Evolutionary conservation across 257 asterid species (phyloP), one percentile per base, ranked within the genome.

Genomic region (Nicotiana undulata): DNA sequence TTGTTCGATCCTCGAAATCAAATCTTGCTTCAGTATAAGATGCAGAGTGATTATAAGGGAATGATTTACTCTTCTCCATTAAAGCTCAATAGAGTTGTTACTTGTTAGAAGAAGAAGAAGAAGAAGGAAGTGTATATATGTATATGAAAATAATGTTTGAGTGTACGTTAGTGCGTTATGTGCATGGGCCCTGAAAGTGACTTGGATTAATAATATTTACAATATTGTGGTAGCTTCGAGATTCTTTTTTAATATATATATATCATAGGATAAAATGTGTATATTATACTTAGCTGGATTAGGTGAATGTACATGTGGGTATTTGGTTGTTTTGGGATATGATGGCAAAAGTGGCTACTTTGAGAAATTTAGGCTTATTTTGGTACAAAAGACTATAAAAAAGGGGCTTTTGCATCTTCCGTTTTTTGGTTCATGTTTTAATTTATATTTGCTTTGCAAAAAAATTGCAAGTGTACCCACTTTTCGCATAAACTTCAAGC

Each of bases 11-110:
- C 79, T 92, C 98, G 56, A 92, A 93, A 85, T 88, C 92, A 51
- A 88, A 86, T 70, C 94, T 82, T 3, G 93, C 93, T 83, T 95
- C 97, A 0, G 90, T 90, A 31, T 92, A 92, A 9, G 95, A 93
- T 49, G 97, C 32, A 4, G 98, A 92, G 86, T 91, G 82, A 68
- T 90, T 26, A 26, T 26, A 90, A 80, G 99, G 94, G 84, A 91
- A 87, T 82, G 97, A 84, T 91, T 85, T 91, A 26, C 86, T 87
- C 87, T 90, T 93, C 76, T 92, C 98, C 97, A 95, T 95, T 65
- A 79, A 46, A 51, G 6, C 56, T 52, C 1, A 60, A 49, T 32
- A 16, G 6, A 18, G n/a, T 55, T 61, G 76, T 32, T 26, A 77
- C 4, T 29, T 3, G 65, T 79, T 84, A 85, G 86, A 76, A 63